Conservation (phyloP, 2,329 filamentous ascomycete genomes). For the Fusarium goolgardi region DNA sequence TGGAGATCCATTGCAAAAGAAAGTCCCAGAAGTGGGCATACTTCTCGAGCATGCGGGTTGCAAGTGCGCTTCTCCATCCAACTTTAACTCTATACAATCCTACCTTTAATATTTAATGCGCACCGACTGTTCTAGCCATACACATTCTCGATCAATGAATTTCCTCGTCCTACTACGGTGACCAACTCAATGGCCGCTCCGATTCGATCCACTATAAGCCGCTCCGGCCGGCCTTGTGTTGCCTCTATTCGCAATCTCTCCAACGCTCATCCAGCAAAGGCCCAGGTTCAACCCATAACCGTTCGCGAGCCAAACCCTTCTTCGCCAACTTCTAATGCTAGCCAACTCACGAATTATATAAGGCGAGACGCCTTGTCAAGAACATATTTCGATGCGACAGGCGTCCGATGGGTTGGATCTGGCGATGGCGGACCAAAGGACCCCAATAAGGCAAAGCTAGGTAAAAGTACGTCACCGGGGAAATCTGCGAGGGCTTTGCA, state of each 20-base stretch:
- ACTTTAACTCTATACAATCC: constrained; percentile 11
- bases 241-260: constrained; percentile 46
- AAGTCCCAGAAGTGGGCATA: constrained; percentile 40
- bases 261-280: constrained; percentile 49
- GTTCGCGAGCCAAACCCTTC: constrained; percentile 17
- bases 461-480: constrained; percentile 63
- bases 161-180: constrained; percentile 40
- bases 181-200: constrained; percentile 53
- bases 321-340: constrained; percentile 12
- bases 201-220: constrained; percentile 47
- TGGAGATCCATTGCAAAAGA: constrained; percentile 22
- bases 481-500: not conserved
- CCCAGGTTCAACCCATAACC: constrained; percentile 46
- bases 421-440: constrained; percentile 57
- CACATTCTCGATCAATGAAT: constrained; percentile 39
- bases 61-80: constrained; percentile 8
- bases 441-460: constrained; percentile 71
- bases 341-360: constrained; percentile 16
- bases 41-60: constrained; percentile 18
- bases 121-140: not conserved
- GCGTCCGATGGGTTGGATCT: constrained; percentile 45
- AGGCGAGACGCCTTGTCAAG: constrained; percentile 37
- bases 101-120: not conserved
- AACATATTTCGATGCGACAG: constrained; percentile 51
- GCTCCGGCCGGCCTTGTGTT: constrained; percentile 41